Percentiles rank a stretch among this genome's conserved stretches.
Conservation (phyloP, 169 alveolate species). For the Plasmodium gonderi region DNA sequence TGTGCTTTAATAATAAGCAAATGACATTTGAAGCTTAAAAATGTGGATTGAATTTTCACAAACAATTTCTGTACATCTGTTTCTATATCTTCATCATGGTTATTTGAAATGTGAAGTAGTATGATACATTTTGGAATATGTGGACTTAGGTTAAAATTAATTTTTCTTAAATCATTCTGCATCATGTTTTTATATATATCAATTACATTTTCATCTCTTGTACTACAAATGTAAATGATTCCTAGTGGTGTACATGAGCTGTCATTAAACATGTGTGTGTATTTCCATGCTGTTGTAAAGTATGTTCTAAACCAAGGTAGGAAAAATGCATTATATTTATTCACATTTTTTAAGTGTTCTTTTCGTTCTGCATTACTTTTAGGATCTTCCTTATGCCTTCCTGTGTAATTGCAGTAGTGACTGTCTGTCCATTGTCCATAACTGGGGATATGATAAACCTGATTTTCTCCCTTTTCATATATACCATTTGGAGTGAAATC, state of each 20-base stretch:
- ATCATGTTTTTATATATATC: slow-evolving; percentile 44
- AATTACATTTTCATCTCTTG: slow-evolving; percentile 26
- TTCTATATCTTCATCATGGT: slow-evolving; percentile 46
- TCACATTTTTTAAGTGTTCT: slow-evolving; percentile 3
- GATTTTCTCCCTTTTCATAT: too few species aligned
- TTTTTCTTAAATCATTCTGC: slow-evolving; percentile 6
- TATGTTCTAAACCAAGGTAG: slow-evolving; percentile 56
- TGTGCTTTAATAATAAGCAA: slow-evolving; percentile 49
- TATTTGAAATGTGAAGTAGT: slow-evolving; percentile 45
- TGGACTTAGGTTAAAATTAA: neutral
- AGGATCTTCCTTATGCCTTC: too few species aligned
- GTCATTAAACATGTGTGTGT: slow-evolving; percentile 21
- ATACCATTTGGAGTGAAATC: too few species aligned
- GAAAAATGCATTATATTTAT: slow-evolving; percentile 60
- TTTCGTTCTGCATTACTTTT: neutral
- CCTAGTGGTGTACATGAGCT: slow-evolving; percentile 39
- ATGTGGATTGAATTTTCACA: slow-evolving; percentile 52
- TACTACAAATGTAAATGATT: slow-evolving; percentile 36
- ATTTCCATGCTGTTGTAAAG: slow-evolving; percentile 53
- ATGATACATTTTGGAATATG: slow-evolving; percentile 48
- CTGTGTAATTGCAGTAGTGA: too few species aligned
- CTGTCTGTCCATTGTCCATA: too few species aligned
- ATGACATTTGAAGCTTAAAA: slow-evolving; percentile 49
- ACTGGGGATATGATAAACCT: too few species aligned
- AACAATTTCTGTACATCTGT: slow-evolving; percentile 62